phyloP scores from a whole-genome alignment of 371 early-diverging fungal genomes.

The Basidiobolus meristosporus region DNA sequence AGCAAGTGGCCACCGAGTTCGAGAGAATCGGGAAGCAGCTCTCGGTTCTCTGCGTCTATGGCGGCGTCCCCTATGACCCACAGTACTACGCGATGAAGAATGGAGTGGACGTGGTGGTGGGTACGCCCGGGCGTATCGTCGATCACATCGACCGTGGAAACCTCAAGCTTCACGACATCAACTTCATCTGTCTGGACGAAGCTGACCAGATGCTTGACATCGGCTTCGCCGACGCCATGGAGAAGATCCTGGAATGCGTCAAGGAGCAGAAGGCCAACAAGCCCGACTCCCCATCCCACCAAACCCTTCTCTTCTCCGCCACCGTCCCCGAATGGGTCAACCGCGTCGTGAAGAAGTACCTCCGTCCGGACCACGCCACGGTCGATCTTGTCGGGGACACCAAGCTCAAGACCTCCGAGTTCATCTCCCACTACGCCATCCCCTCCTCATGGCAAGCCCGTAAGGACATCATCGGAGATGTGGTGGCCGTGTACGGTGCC shows the following conservation, averaged over 20 bases:
- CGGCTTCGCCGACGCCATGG: slow-evolving; percentile 90
- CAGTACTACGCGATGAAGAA: slow-evolving; percentile 59
- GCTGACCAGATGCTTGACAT: slow-evolving; percentile 93
- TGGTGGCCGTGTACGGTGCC: slow-evolving; percentile 59
- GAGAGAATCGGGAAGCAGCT: slow-evolving; percentile 38
- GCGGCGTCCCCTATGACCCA: slow-evolving; percentile 66
- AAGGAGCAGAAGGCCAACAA: slow-evolving; percentile 46
- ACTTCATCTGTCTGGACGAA: slow-evolving; percentile 83
- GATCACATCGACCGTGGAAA: slow-evolving; percentile 84
- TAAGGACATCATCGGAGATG: slow-evolving; percentile 65
- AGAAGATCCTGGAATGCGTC: slow-evolving; percentile 54
- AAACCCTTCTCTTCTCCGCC: slow-evolving; percentile 75
- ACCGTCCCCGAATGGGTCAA: slow-evolving; percentile 75
- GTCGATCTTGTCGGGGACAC: slow-evolving; percentile 61
- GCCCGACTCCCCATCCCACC: slow-evolving; percentile 19
- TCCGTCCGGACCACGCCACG: slow-evolving; percentile 62
- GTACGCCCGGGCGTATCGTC: slow-evolving; percentile 93
- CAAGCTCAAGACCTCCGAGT: slow-evolving; percentile 53
- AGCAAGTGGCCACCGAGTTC: slow-evolving; percentile 65
- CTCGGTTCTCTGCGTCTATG: slow-evolving; percentile 18
- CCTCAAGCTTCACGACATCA: slow-evolving; percentile 44
- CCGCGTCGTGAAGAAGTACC: slow-evolving; percentile 60
- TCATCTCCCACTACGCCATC: slow-evolving; percentile 65
- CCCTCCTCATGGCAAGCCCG: slow-evolving; percentile 58
- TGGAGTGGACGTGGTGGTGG: slow-evolving; percentile 91